phyloP scores from a whole-genome alignment of 768 basidiomycete genomes.

The Lactarius tabidus region DNA sequence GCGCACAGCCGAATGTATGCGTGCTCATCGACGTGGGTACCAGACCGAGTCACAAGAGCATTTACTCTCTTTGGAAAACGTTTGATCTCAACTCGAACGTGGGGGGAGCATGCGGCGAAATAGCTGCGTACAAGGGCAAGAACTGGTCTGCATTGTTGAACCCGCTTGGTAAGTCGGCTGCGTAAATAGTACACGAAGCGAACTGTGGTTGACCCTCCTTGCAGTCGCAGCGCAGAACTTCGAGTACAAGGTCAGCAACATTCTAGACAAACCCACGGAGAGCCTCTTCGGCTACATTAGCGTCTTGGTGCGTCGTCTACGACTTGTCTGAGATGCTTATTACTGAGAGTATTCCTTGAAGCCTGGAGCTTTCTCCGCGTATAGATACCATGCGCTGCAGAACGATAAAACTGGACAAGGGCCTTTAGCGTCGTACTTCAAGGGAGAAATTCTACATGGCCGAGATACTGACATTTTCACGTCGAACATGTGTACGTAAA shows the following conservation, averaged over 20 bases:
- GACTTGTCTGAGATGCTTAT: no score
- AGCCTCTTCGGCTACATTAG: slow-evolving; percentile 56
- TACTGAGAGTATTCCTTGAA: slow-evolving; percentile 35
- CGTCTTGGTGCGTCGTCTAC: no score
- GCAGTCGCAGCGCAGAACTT: slow-evolving; percentile 82
- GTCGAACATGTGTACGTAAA: slow-evolving; percentile 85
- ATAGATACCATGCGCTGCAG: slow-evolving; percentile 84
- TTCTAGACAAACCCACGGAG: slow-evolving; percentile 87
- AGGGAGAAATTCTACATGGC: slow-evolving; percentile 85
- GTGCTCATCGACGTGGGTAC: slow-evolving; percentile 94
- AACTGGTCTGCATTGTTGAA: slow-evolving; percentile 19
- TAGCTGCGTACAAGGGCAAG: slow-evolving; percentile 43
- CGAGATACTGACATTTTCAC: slow-evolving; percentile 90
- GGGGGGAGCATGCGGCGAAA: slow-evolving; percentile 96
- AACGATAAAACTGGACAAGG: slow-evolving; percentile 80
- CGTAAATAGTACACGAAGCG: no score
- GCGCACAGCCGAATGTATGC: slow-evolving; percentile 76
- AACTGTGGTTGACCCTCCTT: no score
- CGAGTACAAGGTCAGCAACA: slow-evolving; percentile 90
- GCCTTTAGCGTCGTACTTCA: slow-evolving; percentile 94
- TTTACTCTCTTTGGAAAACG: slow-evolving; percentile 95
- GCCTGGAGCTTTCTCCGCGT: slow-evolving; percentile 95
- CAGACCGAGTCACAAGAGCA: slow-evolving; percentile 78
- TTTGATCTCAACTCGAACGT: slow-evolving; percentile 91
- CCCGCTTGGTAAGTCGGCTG: no score